These are phyloP conservation scores for Zarea fungicola DNA, from an alignment of 2,329 filamentous ascomycete species.

Conservation along the genomic window DNA sequence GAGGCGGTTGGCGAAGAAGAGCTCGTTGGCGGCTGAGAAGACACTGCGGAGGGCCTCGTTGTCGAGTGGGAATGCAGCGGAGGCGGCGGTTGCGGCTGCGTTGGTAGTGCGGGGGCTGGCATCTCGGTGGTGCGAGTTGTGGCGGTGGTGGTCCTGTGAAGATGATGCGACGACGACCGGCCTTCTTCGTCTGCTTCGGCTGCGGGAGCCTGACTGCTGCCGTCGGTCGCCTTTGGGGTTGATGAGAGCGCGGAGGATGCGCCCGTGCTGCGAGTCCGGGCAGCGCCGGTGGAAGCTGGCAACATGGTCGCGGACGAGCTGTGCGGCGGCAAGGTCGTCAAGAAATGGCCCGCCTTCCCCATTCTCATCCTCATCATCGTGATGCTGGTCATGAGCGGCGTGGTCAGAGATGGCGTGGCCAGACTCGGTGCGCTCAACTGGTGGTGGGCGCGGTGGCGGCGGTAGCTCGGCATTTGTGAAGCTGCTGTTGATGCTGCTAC, in stretches of 20 bases:
- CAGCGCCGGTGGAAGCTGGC: conserved; percentile 38
- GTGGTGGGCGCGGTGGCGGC: conserved; percentile 12
- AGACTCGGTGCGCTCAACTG: conserved; percentile 45
- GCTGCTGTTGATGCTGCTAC: conserved; percentile 11
- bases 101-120: conserved; percentile 14
- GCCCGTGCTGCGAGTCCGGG: conserved; percentile 48
- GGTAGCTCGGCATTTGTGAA: conserved; percentile 13
- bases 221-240: conserved; percentile 27
- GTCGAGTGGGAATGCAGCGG: conserved; percentile 48
- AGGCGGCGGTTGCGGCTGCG: conserved; percentile 32
- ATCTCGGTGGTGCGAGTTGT: background rate
- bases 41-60: conserved; percentile 53
- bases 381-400: conserved; percentile 22
- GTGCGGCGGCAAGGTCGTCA: conserved; percentile 43
- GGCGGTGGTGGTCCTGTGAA: background rate
- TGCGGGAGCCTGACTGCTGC: background rate
- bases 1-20: conserved; percentile 56
- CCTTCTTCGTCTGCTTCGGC: background rate
- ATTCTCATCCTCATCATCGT: conserved; percentile 24
- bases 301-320: conserved; percentile 44
- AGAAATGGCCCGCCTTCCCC: conserved; percentile 23
- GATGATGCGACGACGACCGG: background rate
- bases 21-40: conserved; percentile 55
- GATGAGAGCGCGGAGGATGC: conserved; percentile 55
- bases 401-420: conserved; percentile 43